phyloP scores from a whole-genome alignment of 2,329 filamentous ascomycete species.

The Plectosphaerella sp. region DNA sequence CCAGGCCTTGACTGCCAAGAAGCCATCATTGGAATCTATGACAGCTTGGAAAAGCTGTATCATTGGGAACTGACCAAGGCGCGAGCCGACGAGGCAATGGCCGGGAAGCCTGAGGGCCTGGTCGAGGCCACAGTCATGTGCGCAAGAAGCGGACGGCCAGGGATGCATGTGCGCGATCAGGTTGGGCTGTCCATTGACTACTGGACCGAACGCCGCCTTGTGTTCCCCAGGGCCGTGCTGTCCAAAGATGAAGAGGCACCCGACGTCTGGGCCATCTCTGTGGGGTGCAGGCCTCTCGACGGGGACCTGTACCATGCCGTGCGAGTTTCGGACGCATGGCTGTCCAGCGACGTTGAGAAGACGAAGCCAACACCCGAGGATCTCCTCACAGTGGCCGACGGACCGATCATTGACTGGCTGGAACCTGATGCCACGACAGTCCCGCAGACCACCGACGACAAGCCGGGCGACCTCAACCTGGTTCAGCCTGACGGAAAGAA shows the following conservation, averaged over 20 bases:
- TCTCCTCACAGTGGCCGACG: conserved; percentile 25
- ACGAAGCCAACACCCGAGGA: conserved; percentile 39
- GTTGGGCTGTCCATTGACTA: conserved; percentile 73
- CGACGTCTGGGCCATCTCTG: conserved; percentile 61
- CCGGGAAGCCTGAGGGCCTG: conserved; percentile 29
- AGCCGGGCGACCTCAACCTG: conserved; percentile 47
- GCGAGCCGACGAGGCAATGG: conserved; percentile 35
- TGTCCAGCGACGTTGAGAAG: conserved; percentile 63
- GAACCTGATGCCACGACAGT: conserved; percentile 65
- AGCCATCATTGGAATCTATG: conserved; percentile 69
- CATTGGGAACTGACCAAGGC: conserved; percentile 62
- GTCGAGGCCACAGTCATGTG: conserved; percentile 60
- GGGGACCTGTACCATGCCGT: conserved; percentile 51
- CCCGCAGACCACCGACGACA: conserved; percentile 38
- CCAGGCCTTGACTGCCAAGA: conserved; percentile 72
- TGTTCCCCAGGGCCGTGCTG: conserved; percentile 30
- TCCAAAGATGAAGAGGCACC: conserved; percentile 35
- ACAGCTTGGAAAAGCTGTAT: conserved; percentile 65
- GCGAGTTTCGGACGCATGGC: conserved; percentile 70
- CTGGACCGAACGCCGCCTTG: conserved; percentile 62
- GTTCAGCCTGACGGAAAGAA: conserved; percentile 45
- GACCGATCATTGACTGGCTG: conserved; percentile 61
- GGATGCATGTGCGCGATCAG: conserved; percentile 63
- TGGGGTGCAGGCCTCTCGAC: conserved; percentile 56
- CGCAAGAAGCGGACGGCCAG: conserved; percentile 63